Base-by-base conservation (phyloP, 495 filamentous ascomycete species). In the Annulohypoxylon maeteangense region DNA sequence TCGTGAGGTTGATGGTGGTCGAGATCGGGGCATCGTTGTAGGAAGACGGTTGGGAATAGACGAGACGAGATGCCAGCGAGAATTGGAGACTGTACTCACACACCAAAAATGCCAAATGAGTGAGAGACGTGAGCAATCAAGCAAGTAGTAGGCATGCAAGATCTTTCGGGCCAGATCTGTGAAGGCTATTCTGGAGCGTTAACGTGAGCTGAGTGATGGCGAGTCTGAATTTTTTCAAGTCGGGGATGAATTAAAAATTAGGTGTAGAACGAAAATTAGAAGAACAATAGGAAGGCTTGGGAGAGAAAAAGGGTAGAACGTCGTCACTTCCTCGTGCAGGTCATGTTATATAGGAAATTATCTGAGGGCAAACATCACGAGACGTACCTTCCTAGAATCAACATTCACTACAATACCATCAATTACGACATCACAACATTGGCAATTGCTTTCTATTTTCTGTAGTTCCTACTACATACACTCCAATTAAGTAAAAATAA, bases 91-190 rank as follows among this genome's bases (percentile, higher is more conserved):
- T 11, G 11, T 45, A 65, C 61, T 65, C 53, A 78, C 75, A 61
- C 67, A 64, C 75, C 74, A 74, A 74, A 74, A 60, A 42, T 34
- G 32, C 54, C 31, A 67, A 65, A 54, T 29, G 59, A 71, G 40
- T 34, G 66, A 69, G 50, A 20, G 67, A 36, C 61, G 59, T 58
- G 65, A 75, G 67, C 75, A 75, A 74, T 69, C 65, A 65, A 65
- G 63, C 66, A 70, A 68, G 7, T 20, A 57, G 64, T 77, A 75
- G 69, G 59, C 75, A 75, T 77, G 75, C 63, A 71, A 75, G 70
- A 72, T 66, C 72, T 66, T 64, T 57, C 7, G 51, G 64, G 62
- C 53, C 65, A 66, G 68, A 74, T 75, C 74, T 65, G 53, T 53
- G 53, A 65, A 72, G 75, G 65, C 32, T 72, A 73, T 71, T 70